These are phyloP conservation scores for Fusarium tanahbumbuense DNA, from an alignment of 2,329 filamentous ascomycete genomes.

Conservation along the genomic window DNA sequence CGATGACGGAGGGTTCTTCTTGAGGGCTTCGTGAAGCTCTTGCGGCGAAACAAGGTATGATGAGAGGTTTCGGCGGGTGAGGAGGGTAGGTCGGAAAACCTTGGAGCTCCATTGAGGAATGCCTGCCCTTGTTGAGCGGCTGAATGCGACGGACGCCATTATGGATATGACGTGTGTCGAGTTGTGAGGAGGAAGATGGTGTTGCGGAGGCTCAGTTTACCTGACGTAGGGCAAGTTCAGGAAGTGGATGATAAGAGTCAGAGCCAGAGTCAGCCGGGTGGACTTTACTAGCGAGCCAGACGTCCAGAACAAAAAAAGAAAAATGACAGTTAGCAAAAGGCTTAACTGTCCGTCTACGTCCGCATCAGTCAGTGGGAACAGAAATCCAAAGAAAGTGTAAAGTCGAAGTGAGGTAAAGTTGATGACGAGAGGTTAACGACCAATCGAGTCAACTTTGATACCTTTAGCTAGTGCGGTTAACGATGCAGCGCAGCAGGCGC, in stretches of 20 bases:
- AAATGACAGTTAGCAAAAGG: conserved; percentile 35
- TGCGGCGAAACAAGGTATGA: conserved; percentile 89
- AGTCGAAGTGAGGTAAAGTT: conserved; percentile 33
- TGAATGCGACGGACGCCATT: conserved; percentile 59
- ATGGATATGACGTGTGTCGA: conserved; percentile 21
- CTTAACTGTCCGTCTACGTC: conserved; percentile 41
- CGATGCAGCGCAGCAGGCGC: conserved; percentile 24
- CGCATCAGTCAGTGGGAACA: conserved; percentile 38
- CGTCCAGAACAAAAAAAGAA: conserved; percentile 4
- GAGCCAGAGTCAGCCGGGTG: conserved; percentile 16
- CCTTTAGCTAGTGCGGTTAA: neutral
- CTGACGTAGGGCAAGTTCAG: conserved; percentile 38
- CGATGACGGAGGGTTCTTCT: conserved; percentile 81
- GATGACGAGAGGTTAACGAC: conserved; percentile 41
- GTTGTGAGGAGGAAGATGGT: conserved; percentile 18
- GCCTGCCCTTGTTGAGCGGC: conserved; percentile 57
- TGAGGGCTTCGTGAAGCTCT: conserved; percentile 83
- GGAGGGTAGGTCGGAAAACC: conserved; percentile 47
- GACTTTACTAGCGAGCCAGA: conserved; percentile 8
- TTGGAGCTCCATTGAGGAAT: conserved; percentile 54
- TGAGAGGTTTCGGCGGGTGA: conserved; percentile 64
- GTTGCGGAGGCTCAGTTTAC: conserved; percentile 27
- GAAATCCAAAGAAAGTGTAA: conserved; percentile 14
- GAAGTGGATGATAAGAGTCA: conserved; percentile 40
- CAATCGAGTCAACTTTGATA: conserved; percentile 42